These are phyloP conservation scores for Penicillium sp. DNA, from an alignment of 2,329 filamentous ascomycete genomes.

Conservation along the genomic window DNA sequence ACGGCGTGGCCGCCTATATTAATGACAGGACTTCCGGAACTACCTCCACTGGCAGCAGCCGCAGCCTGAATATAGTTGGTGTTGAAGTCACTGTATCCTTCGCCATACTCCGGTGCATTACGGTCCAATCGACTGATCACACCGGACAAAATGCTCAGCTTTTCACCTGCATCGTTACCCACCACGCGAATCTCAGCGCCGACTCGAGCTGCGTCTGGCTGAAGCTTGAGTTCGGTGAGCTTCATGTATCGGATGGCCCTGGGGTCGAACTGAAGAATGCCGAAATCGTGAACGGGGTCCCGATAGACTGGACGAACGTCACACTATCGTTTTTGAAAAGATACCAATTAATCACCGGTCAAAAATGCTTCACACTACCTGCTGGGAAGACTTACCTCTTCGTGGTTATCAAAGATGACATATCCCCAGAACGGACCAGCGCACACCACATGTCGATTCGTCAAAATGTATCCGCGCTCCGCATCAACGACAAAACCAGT, in stretches of 20 bases:
- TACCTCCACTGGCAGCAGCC: conserved; percentile 91
- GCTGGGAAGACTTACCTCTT: conserved; percentile 52
- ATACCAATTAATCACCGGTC: neutral
- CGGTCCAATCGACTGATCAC: conserved; percentile 94
- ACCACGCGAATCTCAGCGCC: conserved; percentile 94
- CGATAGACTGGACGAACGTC: conserved; percentile 96
- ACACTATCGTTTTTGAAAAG: conserved; percentile 53
- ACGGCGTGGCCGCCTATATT: conserved; percentile 91
- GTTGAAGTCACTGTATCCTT: conserved; percentile 97
- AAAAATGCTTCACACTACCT: neutral
- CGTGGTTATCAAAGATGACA: conserved; percentile 97
- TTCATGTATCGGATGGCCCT: conserved; percentile 97
- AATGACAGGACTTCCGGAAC: conserved; percentile 96
- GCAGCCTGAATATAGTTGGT: conserved; percentile 96
- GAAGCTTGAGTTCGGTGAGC: conserved; percentile 70
- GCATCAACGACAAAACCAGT: conserved; percentile 98
- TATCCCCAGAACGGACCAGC: conserved; percentile 97
- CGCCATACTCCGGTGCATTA: conserved; percentile 95
- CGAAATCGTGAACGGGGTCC: conserved; percentile 97
- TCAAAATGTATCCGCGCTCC: conserved; percentile 81
- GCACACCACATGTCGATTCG: conserved; percentile 89
- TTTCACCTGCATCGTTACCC: conserved; percentile 97
- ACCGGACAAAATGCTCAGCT: conserved; percentile 93
- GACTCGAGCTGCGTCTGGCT: conserved; percentile 79
- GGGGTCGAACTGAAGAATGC: conserved; percentile 92